Conservation (phyloP, 441 rosid species). For the Gossypium lobatum region DNA sequence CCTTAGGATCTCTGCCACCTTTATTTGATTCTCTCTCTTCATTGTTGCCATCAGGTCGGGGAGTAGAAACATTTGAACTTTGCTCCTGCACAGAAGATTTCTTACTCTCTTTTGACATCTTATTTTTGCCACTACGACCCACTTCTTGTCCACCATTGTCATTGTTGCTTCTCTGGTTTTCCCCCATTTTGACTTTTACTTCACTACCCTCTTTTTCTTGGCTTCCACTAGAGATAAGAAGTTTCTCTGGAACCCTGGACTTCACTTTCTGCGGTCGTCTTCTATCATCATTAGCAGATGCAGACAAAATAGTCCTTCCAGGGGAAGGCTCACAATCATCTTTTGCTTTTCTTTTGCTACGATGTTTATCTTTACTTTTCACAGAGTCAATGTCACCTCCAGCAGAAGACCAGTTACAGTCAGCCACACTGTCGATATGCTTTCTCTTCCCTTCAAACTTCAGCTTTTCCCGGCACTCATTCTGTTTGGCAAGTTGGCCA, state of each 20-base stretch:
- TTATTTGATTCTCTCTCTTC: constrained; percentile 25
- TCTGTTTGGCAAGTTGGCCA: constrained; percentile 24
- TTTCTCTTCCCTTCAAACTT: constrained; percentile 25
- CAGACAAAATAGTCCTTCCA: constrained; percentile 29
- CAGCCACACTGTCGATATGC: constrained; percentile 14
- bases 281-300: constrained; percentile 26
- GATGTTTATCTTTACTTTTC: constrained; percentile 25
- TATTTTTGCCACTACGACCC: constrained; percentile 19
- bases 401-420: constrained; percentile 16
- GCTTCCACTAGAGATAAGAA: constrained; percentile 20
- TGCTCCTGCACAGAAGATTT: constrained; percentile 33
- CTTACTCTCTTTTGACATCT: constrained; percentile 28
- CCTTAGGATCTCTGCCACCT: constrained; percentile 26
- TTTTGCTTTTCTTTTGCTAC: constrained; percentile 31
- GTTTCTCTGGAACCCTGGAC: constrained; percentile 17
- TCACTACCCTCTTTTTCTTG: constrained; percentile 27
- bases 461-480: constrained; percentile 24
- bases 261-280: constrained; percentile 25
- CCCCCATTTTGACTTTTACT: constrained; percentile 21
- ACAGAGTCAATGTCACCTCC: constrained; percentile 23
- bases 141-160: constrained; percentile 21
- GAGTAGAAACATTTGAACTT: constrained; percentile 23
- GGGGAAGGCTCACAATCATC: constrained; percentile 17
- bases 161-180: constrained; percentile 24
- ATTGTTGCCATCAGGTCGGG: constrained; percentile 29